phyloP scores from a whole-genome alignment of 306 rosid species.

The Rosa rugosa region DNA sequence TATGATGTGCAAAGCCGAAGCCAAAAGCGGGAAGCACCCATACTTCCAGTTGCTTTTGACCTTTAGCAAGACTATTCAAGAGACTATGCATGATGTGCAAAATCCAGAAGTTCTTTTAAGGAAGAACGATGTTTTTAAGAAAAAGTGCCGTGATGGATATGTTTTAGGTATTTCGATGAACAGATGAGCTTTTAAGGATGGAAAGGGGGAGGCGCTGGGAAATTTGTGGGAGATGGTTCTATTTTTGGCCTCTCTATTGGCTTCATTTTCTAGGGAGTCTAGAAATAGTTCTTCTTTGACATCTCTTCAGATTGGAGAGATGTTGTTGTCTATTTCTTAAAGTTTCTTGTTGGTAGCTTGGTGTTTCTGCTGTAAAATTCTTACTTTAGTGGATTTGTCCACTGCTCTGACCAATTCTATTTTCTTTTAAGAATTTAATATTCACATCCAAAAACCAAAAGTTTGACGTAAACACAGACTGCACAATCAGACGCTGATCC shows the following conservation, averaged over 20 bases:
- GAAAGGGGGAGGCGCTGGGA: background rate
- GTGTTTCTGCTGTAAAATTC: background rate
- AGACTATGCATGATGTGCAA: background rate
- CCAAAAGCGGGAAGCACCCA: too few species aligned
- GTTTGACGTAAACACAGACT: background rate
- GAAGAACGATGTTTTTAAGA: background rate
- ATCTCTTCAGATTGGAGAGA: background rate
- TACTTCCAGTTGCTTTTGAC: background rate
- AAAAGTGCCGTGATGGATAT: background rate
- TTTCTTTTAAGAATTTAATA: background rate
- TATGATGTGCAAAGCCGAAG: too few species aligned
- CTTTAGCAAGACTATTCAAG: background rate
- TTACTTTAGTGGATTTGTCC: background rate
- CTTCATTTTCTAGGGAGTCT: background rate
- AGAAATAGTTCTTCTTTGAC: background rate
- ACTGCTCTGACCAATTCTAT: background rate
- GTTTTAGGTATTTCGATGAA: background rate
- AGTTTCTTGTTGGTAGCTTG: background rate
- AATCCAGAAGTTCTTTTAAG: background rate
- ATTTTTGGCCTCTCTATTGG: background rate
- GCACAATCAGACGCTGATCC: background rate
- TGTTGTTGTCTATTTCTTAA: background rate
- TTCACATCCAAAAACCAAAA: background rate
- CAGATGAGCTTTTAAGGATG: background rate
- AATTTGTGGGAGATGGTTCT: background rate